Evolutionary conservation across 768 basidiomycete genomes (phyloP), one percentile per base, ranked within the genome.

Genomic region (Lactarius indigo): DNA sequence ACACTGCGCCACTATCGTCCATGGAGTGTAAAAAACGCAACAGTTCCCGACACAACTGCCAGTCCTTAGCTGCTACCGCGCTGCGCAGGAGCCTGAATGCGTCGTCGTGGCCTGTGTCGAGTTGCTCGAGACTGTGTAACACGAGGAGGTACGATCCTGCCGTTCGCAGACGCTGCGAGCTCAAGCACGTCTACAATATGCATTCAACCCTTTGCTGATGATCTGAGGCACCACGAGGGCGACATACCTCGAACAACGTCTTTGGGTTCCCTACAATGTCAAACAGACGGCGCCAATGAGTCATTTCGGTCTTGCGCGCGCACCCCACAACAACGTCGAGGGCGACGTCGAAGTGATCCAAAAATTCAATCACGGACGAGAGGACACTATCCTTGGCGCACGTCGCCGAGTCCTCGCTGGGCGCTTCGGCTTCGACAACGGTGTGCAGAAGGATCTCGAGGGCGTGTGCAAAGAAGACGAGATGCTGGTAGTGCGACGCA

Each of bases 251-350:
- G 73, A 98, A 98, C 42, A 99, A 80, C 4, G 84, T 79, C 73
- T 95, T 88, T 0, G 97, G 96, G 73, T 89, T 91, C 8, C 97
- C 97, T 3, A 96, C 95, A 39, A 92, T 83, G 63, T 87, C 86
- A 75, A 99, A 99, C 47, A 99, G 78, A 63, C 89, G 84, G 56
- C 85, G 84, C 97, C 97, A 99, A 59, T 90, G 78, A 5, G 92
- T 89, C 74, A 96, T 84, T 77, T 99, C 97, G 7, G 94, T 98
- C 79, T 99, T 99, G 61, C 97, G 83, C 23, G 97, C 96, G 72
- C 96, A 98, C 6, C 92, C 89, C 12, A 98, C 96, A 15, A 98
- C 92, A 8, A 98, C 95, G 65, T 98, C 94, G 64, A 98, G 78
- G 7, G 90, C 85, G 61, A 85, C 90, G 68, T 96, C 92, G 73